phyloP scores from a whole-genome alignment of 345 rosid genomes.

The Noccaea caerulescens region DNA sequence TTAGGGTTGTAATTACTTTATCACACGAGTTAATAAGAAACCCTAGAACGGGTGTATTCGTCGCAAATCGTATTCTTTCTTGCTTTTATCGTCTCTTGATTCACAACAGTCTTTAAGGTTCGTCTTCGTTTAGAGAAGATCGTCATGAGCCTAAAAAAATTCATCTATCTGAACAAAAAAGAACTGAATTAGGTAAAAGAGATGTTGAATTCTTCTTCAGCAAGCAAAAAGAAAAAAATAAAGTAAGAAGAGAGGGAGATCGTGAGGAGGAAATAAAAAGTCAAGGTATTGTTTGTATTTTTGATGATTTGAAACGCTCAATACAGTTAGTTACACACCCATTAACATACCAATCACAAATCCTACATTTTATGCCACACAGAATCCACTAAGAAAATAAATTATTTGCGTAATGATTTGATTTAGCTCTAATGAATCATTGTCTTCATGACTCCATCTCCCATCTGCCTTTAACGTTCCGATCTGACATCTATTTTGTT shows the following conservation, averaged over 20 bases:
- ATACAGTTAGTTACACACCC: background rate
- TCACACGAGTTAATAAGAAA: no score
- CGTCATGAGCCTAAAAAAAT: background rate
- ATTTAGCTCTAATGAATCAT: slow-evolving; percentile 4
- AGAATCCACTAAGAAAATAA: background rate
- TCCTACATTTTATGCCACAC: background rate
- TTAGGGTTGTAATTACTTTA: no score
- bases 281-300: background rate
- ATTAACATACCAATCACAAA: slow-evolving; percentile 2
- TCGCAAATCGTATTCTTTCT: no score
- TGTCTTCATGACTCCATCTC: background rate
- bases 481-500: background rate
- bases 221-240: background rate
- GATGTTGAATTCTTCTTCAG: slow-evolving; percentile 19
- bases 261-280: background rate
- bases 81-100: no score
- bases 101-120: slow-evolving; percentile 4
- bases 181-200: background rate
- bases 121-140: background rate
- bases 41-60: no score
- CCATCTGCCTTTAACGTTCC: background rate
- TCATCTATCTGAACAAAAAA: slow-evolving; percentile 3
- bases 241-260: background rate
- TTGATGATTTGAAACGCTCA: slow-evolving; percentile 21
- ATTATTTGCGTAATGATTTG: background rate